phyloP scores from a whole-genome alignment of 106 monocot genomes.

The Dioscorea alata region DNA sequence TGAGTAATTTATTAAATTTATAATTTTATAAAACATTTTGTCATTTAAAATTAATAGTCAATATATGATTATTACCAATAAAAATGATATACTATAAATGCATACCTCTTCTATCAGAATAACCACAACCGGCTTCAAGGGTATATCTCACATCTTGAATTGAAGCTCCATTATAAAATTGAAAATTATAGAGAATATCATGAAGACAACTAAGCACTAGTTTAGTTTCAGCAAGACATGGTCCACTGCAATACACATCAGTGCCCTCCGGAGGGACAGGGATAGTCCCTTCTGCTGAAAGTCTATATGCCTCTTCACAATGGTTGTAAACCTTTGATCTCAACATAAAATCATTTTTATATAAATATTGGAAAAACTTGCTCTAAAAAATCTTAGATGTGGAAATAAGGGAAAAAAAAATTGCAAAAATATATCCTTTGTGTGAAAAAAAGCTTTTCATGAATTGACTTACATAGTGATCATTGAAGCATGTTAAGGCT shows the following conservation, averaged over 20 bases:
- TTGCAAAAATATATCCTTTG: no score
- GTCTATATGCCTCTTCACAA: slow-evolving; percentile 61
- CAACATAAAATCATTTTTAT: neutral
- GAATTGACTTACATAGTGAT: slow-evolving; percentile 31
- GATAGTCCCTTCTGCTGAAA: slow-evolving; percentile 41
- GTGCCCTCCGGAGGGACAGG: slow-evolving; percentile 33
- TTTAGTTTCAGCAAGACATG: slow-evolving; percentile 72
- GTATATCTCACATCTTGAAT: slow-evolving; percentile 35
- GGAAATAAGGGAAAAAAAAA: no score
- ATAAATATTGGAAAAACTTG: neutral
- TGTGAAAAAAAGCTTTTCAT: no score
- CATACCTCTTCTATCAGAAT: slow-evolving; percentile 41
- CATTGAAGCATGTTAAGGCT: slow-evolving; percentile 62
- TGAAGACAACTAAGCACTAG: slow-evolving; percentile 73
- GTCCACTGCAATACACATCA: slow-evolving; percentile 70
- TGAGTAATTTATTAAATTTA: no score
- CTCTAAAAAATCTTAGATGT: no score
- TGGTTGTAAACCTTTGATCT: slow-evolving; percentile 48
- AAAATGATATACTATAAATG: no score
- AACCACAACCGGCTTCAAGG: slow-evolving; percentile 53
- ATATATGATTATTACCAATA: no score
- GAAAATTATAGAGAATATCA: slow-evolving; percentile 46
- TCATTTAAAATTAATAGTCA: neutral
- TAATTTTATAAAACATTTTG: no score
- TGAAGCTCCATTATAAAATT: slow-evolving; percentile 78